Evolutionary conservation across 345 rosid genomes (phyloP), one percentile per base, ranked within the genome.

Genomic region (Eucalyptus tenuipes): DNA sequence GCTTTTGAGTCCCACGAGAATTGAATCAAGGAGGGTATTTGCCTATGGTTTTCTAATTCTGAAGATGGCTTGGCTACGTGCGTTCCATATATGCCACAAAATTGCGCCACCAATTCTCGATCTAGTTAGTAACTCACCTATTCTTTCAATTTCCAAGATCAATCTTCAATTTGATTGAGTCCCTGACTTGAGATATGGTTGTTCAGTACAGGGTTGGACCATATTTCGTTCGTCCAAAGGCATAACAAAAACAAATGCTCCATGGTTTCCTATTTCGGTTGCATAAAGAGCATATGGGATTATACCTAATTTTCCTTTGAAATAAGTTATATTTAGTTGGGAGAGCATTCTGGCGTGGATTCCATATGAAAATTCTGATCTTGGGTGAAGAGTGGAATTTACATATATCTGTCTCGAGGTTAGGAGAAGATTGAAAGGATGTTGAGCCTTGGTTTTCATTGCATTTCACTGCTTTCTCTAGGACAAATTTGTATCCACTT

Each of bases 251-350:
- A 59, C 8, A 59, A 25, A 27, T 59, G 68, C 15, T 59, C 31
- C 15, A 59, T 0, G 1, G 16, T 59, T 59, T 59, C 1, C 2
- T 12, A 0, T 27, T 25, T 27, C 1, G 0, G 1, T 27, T 3
- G 16, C 68, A 59, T 59, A 59, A 59, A 11, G 31, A 27, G 31
- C 31, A 59, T 59, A 13, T 25, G 68, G 31, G 16, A 27, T 59
- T 12, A 27, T 5, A n/a, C n/a, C 0, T 25, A 2, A 59, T 27
- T 27, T 59, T 59, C 31, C 68, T 59, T 12, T 8, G 0, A 59
- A 59, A 59, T 27, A 27, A 59, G 27, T 59, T 59, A 11, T 59
- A 1, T 13, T 59, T 59, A 25, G 66, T 59, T 59, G 0, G 31
- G 15, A 59, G 31, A 11, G 68, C 16, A 59, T 59, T 59, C 1